phyloP scores from a whole-genome alignment of 2,329 filamentous ascomycete species.

The Chaetomiaceae sp. region DNA sequence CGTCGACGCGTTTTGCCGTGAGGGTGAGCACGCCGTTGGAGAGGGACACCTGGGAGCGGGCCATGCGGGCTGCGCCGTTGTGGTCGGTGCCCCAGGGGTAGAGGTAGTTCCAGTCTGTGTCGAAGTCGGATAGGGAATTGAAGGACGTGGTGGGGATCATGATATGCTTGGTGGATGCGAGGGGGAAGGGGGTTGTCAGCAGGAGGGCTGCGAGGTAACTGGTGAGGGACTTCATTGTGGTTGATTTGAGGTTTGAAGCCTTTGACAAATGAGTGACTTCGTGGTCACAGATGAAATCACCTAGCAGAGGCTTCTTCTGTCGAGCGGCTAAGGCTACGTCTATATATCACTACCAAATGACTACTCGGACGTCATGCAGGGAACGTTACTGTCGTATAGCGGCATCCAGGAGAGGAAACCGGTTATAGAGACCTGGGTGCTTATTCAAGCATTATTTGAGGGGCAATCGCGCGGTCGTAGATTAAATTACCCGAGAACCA shows the following conservation, averaged over 20 bases:
- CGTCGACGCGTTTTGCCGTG: constrained; percentile 42
- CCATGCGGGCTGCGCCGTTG: constrained; percentile 55
- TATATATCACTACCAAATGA: too few species aligned
- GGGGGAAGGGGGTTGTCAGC: constrained; percentile 1
- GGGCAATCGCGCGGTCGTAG: not conserved
- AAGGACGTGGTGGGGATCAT: constrained; percentile 39
- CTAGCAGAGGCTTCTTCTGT: too few species aligned
- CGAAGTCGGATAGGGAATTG: constrained; percentile 36
- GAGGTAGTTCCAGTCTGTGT: constrained; percentile 46
- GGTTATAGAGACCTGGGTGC: not conserved
- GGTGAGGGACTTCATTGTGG: constrained; percentile 5
- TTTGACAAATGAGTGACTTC: too few species aligned
- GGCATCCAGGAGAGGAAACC: not conserved
- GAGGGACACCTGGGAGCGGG: constrained; percentile 41
- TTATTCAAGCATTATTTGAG: not conserved
- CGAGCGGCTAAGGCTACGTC: too few species aligned
- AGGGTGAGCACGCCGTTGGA: constrained; percentile 41
- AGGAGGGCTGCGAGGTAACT: constrained; percentile 13
- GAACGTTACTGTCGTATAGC: too few species aligned
- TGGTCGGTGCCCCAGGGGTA: constrained; percentile 57
- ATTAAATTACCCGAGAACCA: constrained; percentile 4
- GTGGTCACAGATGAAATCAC: too few species aligned
- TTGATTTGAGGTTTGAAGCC: too few species aligned
- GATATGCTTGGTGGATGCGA: constrained; percentile 28
- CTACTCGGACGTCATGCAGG: too few species aligned